These are phyloP conservation scores for Cutaneotrichosporon dermatis DNA, from an alignment of 1,284 basidiomycete species.

Conservation along the genomic window DNA sequence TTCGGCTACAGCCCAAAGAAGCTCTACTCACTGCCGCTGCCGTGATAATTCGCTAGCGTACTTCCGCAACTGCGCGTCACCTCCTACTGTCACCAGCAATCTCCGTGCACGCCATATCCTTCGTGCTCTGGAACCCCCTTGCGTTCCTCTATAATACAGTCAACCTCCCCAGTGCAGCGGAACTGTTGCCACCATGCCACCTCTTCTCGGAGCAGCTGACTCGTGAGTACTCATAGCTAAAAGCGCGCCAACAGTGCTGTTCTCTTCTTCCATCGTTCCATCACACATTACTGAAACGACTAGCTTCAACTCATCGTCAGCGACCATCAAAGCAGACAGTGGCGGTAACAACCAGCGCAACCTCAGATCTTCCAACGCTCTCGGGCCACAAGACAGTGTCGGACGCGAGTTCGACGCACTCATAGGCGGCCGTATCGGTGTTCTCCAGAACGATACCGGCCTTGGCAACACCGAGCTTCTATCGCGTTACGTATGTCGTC, in stretches of 20 bases:
- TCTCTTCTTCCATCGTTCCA: too few species aligned
- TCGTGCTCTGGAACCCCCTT: too few species aligned
- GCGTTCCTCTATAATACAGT: slow-evolving; percentile 32
- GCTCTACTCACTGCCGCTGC: too few species aligned
- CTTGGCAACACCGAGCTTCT: slow-evolving; percentile 6
- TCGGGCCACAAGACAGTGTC: slow-evolving; percentile 19
- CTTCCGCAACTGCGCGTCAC: too few species aligned
- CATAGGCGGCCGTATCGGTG: slow-evolving; percentile 11
- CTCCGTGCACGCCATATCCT: too few species aligned
- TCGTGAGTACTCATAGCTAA: slow-evolving; percentile 10
- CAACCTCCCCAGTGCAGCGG: slow-evolving; percentile 54
- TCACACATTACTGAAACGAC: background rate
- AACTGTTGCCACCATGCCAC: slow-evolving; percentile 11
- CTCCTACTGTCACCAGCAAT: too few species aligned
- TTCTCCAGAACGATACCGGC: slow-evolving; percentile 17
- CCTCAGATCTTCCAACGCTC: slow-evolving; percentile 10
- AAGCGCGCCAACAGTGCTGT: too few species aligned
- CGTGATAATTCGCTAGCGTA: too few species aligned
- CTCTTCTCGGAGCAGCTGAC: slow-evolving; percentile 16
- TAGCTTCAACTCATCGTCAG: slow-evolving; percentile 33
- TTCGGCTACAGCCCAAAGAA: too few species aligned
- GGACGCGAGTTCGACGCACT: slow-evolving; percentile 18
- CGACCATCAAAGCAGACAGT: slow-evolving; percentile 23
- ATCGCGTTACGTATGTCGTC: slow-evolving; percentile 7
- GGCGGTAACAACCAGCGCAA: slow-evolving; percentile 3